Evolutionary conservation across 345 rosid genomes (phyloP).

Genomic region (Eucalyptus polybractea): DNA sequence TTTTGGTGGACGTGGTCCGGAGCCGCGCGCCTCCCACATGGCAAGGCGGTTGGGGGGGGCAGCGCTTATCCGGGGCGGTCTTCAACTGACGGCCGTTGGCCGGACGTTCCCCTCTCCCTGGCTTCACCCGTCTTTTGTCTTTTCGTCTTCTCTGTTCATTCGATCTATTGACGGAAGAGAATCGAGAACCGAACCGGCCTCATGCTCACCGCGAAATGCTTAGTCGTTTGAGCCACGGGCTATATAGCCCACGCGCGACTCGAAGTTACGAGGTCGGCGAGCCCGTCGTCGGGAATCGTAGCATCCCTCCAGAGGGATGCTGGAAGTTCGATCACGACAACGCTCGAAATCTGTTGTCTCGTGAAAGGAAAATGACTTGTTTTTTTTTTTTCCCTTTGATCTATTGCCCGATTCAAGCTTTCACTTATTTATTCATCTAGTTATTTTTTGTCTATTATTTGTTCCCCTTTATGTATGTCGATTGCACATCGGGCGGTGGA

Average conservation of each 20-base stretch:
- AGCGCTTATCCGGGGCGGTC: background rate
- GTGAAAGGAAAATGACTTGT: background rate
- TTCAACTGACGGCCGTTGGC: background rate
- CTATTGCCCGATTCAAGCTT: background rate
- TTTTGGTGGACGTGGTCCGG: background rate
- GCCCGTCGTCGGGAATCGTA: background rate
- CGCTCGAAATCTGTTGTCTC: accelerated
- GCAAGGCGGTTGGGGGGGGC: background rate
- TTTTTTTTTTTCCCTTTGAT: too few relatives aligned
- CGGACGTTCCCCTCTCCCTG: background rate
- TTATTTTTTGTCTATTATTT: too few relatives aligned
- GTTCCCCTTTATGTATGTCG: background rate
- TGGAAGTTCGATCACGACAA: background rate
- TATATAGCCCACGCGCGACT: background rate
- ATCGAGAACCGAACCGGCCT: too few relatives aligned
- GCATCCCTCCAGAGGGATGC: background rate
- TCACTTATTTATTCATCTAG: background rate
- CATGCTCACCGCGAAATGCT: too few relatives aligned
- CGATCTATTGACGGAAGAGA: too few relatives aligned
- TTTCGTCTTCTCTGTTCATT: too few relatives aligned
- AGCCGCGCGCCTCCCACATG: background rate
- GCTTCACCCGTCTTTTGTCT: background rate
- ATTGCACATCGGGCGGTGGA: background rate
- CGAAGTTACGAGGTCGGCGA: background rate
- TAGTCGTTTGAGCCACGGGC: background rate